Base-by-base conservation (phyloP, 2,329 filamentous ascomycete genomes). In the Fusarium haematococcum region DNA sequence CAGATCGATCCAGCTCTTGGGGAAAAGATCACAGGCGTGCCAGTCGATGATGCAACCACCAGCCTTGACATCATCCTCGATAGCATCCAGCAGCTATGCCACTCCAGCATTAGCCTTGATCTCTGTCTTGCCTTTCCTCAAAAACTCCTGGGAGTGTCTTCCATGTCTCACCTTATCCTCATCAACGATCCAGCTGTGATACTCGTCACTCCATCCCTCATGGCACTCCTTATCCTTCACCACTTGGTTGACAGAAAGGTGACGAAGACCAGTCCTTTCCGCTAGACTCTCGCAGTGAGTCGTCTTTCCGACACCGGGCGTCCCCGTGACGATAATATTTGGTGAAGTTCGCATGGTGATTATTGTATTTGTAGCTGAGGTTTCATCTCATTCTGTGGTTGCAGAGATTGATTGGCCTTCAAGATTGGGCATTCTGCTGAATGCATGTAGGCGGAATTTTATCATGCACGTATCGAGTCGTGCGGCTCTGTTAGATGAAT, bases 21-120 rank as follows among this genome's bases (percentile, higher is more conserved):
- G 97, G 80, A 98, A 98, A 25, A 98, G 85, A 79, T 98, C 97
- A 85, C 96, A 98, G 3, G 95, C 96, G 84, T 99, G 97, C 96
- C 97, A 99, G 85, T 99, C 97, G 80, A 99, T 93, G 77, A 99
- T 91, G 83, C 91, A 94, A 23, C 97, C 97, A 67, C 96, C 96
- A 23, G 89, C 85, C 72, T 92, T 89, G 43, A 94, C 89, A 70
- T 97, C 92, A 66, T 94, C 90, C 84, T 98, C 97, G 67, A 99
- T 93, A 57, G 93, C 91, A 81, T 99, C 97, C 25, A 99, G 88
- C 35, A 99, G 86, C 92, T 95, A 77, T 37, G 18, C 56, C 18
- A 39, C 18, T 37, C 30, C 27, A 25, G 57, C 13, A 64, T 77
- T 25, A 74, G 69, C 66, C 18, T 11, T 20, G 18, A 41, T 69